These are phyloP conservation scores for Neostapfia colusana DNA, from an alignment of 176 grass and related monocot species.

Conservation along the genomic window DNA sequence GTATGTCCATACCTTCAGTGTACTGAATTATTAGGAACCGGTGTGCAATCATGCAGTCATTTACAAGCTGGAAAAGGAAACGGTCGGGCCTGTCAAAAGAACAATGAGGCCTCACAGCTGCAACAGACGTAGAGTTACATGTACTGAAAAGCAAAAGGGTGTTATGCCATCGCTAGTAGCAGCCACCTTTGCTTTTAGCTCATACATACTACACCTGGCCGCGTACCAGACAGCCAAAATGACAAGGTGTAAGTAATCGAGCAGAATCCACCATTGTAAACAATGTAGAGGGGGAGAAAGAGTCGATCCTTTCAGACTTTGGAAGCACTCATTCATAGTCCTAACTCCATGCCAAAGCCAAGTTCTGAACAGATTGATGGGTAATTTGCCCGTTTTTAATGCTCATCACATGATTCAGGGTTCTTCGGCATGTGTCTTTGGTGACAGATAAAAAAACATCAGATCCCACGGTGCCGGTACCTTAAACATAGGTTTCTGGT, in stretches of 20 bases:
- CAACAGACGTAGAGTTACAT: background rate
- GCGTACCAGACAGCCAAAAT: slow-evolving; percentile 21
- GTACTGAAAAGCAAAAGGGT: background rate
- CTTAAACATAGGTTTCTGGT: background rate
- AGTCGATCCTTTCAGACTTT: background rate
- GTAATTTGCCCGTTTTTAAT: background rate
- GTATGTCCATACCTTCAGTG: background rate
- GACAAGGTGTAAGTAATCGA: background rate
- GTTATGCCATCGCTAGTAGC: slow-evolving; percentile 1
- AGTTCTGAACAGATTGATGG: background rate
- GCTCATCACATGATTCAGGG: slow-evolving; percentile 17
- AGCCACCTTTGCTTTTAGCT: slow-evolving; percentile 1
- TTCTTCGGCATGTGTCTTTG: slow-evolving; percentile 24
- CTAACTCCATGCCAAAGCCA: background rate
- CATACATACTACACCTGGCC: slow-evolving; percentile 23
- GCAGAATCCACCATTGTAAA: background rate
- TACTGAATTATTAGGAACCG: background rate
- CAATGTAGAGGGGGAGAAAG: background rate
- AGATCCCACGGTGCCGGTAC: background rate
- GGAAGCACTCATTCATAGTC: slow-evolving; percentile 1
- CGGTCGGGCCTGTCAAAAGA: background rate
- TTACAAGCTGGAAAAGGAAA: slow-evolving; percentile 4
- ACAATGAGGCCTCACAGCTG: slow-evolving; percentile 18
- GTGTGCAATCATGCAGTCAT: background rate
- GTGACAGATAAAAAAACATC: background rate